Evolutionary conservation across 345 rosid genomes (phyloP).

Genomic region (Eucalyptus decipiens): DNA sequence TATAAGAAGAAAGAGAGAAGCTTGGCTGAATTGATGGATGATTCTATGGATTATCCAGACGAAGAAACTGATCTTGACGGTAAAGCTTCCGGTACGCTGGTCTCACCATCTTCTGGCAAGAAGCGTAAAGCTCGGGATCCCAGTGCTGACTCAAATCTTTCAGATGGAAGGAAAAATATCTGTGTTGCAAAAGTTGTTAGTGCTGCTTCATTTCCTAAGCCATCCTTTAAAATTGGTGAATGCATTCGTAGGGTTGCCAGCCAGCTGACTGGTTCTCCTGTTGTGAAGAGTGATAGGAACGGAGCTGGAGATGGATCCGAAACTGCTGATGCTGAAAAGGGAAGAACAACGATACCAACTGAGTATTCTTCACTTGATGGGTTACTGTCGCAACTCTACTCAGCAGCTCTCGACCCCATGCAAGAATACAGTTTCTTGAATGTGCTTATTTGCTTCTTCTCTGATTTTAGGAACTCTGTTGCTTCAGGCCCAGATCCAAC

Average conservation of each 20-base stretch:
- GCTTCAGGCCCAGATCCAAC: slow-evolving; percentile 19
- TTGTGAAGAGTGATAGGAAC: slow-evolving; percentile 32
- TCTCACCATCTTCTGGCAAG: slow-evolving; percentile 30
- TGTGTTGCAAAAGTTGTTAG: slow-evolving; percentile 54
- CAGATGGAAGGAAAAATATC: slow-evolving; percentile 47
- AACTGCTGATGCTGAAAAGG: slow-evolving; percentile 24
- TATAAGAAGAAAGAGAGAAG: slow-evolving; percentile 44
- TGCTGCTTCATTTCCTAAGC: slow-evolving; percentile 23
- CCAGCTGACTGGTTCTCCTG: slow-evolving; percentile 76
- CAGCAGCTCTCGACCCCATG: slow-evolving; percentile 57
- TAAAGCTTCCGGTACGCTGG: slow-evolving; percentile 22
- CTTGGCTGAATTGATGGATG: slow-evolving; percentile 35
- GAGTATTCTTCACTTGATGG: slow-evolving; percentile 55
- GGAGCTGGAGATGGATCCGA: slow-evolving; percentile 25
- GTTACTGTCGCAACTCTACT: slow-evolving; percentile 51
- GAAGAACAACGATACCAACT: slow-evolving; percentile 2
- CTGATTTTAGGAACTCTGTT: slow-evolving; percentile 60
- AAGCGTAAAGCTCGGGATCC: slow-evolving; percentile 46
- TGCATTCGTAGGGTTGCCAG: slow-evolving; percentile 90
- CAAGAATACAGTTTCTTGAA: slow-evolving; percentile 31
- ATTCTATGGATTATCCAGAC: slow-evolving; percentile 31
- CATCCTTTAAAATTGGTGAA: slow-evolving; percentile 88
- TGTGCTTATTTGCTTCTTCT: slow-evolving; percentile 48
- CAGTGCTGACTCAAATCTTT: slow-evolving; percentile 10
- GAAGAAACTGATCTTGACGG: slow-evolving; percentile 29